These are phyloP conservation scores for Pyrenula massariospora DNA, from an alignment of 495 filamentous ascomycete species.

Conservation along the genomic window DNA sequence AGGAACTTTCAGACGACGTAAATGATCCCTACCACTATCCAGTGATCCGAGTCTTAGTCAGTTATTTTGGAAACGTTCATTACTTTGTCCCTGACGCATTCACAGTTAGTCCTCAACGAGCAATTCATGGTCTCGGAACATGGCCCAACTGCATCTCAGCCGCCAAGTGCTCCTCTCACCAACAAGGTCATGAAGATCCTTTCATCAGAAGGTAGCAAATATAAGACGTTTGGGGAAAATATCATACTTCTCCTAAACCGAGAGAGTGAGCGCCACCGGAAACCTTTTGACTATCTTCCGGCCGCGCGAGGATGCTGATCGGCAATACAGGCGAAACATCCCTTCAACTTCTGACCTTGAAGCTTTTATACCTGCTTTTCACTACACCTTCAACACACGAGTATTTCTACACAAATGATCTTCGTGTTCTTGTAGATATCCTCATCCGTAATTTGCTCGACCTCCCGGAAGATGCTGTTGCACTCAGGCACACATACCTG, in stretches of 20 bases:
- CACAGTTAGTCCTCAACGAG: constrained; percentile 87
- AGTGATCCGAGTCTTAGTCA: constrained; percentile 82
- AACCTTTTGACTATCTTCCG: not conserved
- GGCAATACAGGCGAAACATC: constrained; percentile 55
- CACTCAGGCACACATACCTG: constrained; percentile 93
- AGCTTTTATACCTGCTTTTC: constrained; percentile 89
- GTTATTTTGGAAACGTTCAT: constrained; percentile 6
- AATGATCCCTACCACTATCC: constrained; percentile 95
- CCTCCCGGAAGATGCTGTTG: constrained; percentile 66
- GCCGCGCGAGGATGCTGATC: constrained; percentile 11
- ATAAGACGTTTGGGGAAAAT: constrained; percentile 95
- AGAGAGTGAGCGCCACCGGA: constrained; percentile 45
- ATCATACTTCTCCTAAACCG: constrained; percentile 93
- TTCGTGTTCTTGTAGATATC: constrained; percentile 89
- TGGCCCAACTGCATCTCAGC: constrained; percentile 31
- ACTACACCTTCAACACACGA: constrained; percentile 84
- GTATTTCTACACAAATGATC: constrained; percentile 97
- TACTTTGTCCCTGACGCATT: constrained; percentile 4
- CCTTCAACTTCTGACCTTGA: constrained; percentile 86
- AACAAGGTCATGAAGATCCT: constrained; percentile 90
- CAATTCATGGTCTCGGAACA: constrained; percentile 83
- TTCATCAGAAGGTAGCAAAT: constrained; percentile 62
- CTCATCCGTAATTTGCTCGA: constrained; percentile 93
- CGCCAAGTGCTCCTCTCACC: constrained; percentile 45
- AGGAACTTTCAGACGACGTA: constrained; percentile 76